Conservation (phyloP, 441 rosid genomes). For the Macaranga tanarius region DNA sequence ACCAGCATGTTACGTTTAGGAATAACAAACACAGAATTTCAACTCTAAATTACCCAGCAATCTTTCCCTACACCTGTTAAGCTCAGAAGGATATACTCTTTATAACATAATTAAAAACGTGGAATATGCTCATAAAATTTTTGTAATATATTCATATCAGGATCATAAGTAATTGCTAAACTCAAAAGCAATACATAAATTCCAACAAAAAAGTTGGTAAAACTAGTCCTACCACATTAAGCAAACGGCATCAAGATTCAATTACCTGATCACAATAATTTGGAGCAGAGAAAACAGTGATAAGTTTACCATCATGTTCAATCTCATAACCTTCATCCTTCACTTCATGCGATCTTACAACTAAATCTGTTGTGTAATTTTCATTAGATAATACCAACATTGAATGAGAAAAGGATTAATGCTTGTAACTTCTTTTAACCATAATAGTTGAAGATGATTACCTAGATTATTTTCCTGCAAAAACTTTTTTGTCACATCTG, state of each 20-base stretch:
- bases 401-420: conserved; percentile 13
- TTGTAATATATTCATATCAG: not conserved
- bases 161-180: not conserved
- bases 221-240: not conserved
- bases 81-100: not conserved
- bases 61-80: no score
- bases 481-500: conserved; percentile 80
- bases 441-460: conserved; percentile 20
- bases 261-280: conserved; percentile 98
- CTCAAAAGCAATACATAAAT: not conserved
- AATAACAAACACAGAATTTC: not conserved
- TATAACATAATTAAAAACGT: not conserved
- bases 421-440: not conserved
- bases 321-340: conserved; percentile 98
- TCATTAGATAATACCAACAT: conserved; percentile 16
- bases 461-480: conserved; percentile 89
- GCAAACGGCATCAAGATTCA: not conserved
- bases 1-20: not conserved
- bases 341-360: conserved; percentile 95
- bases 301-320: conserved; percentile 95
- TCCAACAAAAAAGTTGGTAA: not conserved
- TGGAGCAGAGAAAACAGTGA: conserved; percentile 98
- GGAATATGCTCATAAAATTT: not conserved
- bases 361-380: conserved; percentile 50
- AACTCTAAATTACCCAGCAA: not conserved